Evolutionary conservation across 164 flowering plant genomes (phyloP).

Genomic region (Saururus chinensis): DNA sequence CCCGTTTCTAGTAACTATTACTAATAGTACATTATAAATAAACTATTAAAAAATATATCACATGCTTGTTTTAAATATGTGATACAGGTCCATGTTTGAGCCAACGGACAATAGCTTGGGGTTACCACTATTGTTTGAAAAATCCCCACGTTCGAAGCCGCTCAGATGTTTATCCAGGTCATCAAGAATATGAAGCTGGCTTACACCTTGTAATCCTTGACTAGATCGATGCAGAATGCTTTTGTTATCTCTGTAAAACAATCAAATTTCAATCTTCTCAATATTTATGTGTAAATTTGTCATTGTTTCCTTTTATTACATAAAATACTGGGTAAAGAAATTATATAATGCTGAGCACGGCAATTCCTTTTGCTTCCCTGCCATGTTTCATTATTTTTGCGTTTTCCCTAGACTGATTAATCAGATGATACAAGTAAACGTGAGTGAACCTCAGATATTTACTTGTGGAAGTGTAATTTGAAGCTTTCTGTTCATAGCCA

Average conservation of each 20-base stretch:
- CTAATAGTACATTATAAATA: background rate
- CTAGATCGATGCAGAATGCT: background rate
- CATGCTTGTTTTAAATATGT: background rate
- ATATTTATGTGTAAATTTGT: too few relatives aligned
- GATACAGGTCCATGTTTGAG: constrained; percentile 61
- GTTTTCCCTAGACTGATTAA: too few relatives aligned
- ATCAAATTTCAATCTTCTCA: background rate
- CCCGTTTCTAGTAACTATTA: background rate
- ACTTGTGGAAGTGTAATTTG: too few relatives aligned
- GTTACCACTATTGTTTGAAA: constrained; percentile 67
- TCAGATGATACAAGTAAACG: too few relatives aligned
- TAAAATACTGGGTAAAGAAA: background rate
- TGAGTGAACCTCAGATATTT: too few relatives aligned
- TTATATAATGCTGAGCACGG: background rate
- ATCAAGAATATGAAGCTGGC: constrained; percentile 28
- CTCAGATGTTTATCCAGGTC: constrained; percentile 56
- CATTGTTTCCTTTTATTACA: background rate
- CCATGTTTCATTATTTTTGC: background rate
- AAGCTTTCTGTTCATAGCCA: too few relatives aligned
- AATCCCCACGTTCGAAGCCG: constrained; percentile 35
- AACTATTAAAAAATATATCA: background rate
- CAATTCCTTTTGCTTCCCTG: background rate
- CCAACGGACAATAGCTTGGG: constrained; percentile 48
- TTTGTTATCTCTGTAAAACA: background rate
- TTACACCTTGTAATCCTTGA: background rate